Conservation (phyloP, 1,284 basidiomycete species). For the Prillingera fragicola region DNA sequence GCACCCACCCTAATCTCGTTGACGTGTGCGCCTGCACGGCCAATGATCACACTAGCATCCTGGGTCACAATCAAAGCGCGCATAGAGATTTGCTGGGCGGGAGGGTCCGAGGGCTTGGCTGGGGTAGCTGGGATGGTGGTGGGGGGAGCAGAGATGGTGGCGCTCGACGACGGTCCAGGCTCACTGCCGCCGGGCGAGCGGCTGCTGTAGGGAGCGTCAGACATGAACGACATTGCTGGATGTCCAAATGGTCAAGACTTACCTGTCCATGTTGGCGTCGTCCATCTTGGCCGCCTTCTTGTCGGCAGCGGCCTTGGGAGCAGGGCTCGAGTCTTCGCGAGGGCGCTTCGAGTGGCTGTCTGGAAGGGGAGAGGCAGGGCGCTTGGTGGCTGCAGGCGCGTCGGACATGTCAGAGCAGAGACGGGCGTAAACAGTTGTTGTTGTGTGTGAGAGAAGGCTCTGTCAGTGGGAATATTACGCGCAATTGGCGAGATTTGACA, state of each 20-base stretch:
- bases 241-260: conserved; percentile 12
- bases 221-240: not conserved
- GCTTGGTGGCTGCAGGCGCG: conserved; percentile 27
- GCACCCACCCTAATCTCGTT: conserved; percentile 78
- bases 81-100: conserved; percentile 66
- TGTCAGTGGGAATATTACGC: no score
- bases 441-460: not conserved
- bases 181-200: conserved; percentile 15
- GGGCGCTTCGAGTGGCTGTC: conserved; percentile 25
- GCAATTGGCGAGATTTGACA: no score
- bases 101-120: conserved; percentile 35
- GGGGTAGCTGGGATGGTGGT: conserved; percentile 33
- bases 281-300: conserved; percentile 32
- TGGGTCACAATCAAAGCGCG: conserved; percentile 96
- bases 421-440: not conserved
- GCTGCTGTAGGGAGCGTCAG: conserved; percentile 1
- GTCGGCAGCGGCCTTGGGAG: conserved; percentile 5
- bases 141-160: conserved; percentile 23
- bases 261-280: conserved; percentile 38
- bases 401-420: conserved; percentile 17
- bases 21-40: conserved; percentile 91
- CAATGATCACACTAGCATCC: conserved; percentile 99
- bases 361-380: conserved; percentile 30
- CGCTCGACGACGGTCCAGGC: conserved; percentile 26
- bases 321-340: conserved; percentile 20